phyloP scores from a whole-genome alignment of 768 basidiomycete genomes.

The Macrocybe gigantea region DNA sequence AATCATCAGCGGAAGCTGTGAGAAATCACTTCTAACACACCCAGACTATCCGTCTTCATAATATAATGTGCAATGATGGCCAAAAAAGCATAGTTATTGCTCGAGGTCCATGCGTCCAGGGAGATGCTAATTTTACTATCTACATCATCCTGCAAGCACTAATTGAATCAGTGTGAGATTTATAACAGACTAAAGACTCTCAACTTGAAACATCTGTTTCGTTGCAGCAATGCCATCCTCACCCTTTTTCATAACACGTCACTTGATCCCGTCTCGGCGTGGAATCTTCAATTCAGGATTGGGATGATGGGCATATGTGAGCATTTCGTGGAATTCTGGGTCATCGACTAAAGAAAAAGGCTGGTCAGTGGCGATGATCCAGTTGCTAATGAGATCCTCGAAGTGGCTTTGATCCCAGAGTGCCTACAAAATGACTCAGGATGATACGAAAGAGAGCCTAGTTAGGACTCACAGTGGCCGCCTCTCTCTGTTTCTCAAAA shows the following conservation, averaged over 20 bases:
- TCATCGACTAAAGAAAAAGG: constrained; percentile 7
- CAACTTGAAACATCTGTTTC: constrained; percentile 13
- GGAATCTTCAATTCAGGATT: constrained; percentile 1
- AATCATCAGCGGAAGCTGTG: not conserved
- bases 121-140: constrained; percentile 15
- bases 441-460: not conserved
- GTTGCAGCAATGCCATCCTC: constrained; percentile 11
- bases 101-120: constrained; percentile 24
- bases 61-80: constrained; percentile 23
- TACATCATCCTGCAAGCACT: constrained; percentile 6
- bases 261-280: not conserved
- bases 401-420: constrained; percentile 6
- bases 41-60: constrained; percentile 16
- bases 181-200: not conserved
- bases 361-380: constrained; percentile 9
- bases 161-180: not conserved
- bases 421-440: not conserved
- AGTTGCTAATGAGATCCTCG: constrained; percentile 6
- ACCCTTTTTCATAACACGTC: constrained; percentile 8
- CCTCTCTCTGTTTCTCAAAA: not conserved
- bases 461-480: not conserved
- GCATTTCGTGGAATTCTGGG: constrained; percentile 3
- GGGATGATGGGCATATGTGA: constrained; percentile 1
- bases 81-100: constrained; percentile 22
- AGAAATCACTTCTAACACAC: constrained; percentile 6